Base-by-base conservation (phyloP, 306 rosid genomes). In the Malus orientalis region DNA sequence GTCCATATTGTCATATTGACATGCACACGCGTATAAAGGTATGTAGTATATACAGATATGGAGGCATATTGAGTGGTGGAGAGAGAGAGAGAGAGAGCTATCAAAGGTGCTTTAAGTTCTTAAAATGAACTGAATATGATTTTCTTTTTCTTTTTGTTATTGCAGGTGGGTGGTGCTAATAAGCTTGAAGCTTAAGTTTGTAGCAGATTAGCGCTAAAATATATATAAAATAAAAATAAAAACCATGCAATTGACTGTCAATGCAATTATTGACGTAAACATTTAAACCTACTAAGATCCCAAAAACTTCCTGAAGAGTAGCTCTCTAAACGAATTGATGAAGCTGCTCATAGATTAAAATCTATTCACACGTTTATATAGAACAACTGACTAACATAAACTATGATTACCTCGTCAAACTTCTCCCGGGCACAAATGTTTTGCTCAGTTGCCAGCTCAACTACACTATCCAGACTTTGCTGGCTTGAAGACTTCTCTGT, bases 401-500 rank as follows among this genome's bases (percentile, higher is more conserved):
- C 53, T 40, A 47, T 58, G 55, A 81, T 79, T 82, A 95, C 98
- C 97, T 95, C 90, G 55, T 85, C 89, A 72, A 78, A 85, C 84
- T 88, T 90, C 81, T 92, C 88, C 78, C 74, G 74, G 68, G 90
- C 90, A 58, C 87, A 83, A 65, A 85, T 75, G 67, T 86, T 89
- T 80, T 90, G 98, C 87, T 89, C 83, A 2, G 94, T 87, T 70
- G 91, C 96, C 69, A 90, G 81, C 79, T 92, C 92, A 86, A 85
- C 90, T 61, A 90, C 85, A 78, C 80, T 83, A 81, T 91, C 90
- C 76, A 95, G 81, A 85, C 85, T 92, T 71, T 84, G 84, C 84
- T 90, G 90, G 86, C 92, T 92, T 53, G 96, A 95, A 74, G 84
- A 79, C 84, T 84, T 92, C 87, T 92, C 96, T 87, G 78, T 76